A percentile compares a stretch with the other conserved stretches of the same genome.
Evolutionary conservation across 331 rosid species (phyloP).

Genomic region (Prunus yedoensis): DNA sequence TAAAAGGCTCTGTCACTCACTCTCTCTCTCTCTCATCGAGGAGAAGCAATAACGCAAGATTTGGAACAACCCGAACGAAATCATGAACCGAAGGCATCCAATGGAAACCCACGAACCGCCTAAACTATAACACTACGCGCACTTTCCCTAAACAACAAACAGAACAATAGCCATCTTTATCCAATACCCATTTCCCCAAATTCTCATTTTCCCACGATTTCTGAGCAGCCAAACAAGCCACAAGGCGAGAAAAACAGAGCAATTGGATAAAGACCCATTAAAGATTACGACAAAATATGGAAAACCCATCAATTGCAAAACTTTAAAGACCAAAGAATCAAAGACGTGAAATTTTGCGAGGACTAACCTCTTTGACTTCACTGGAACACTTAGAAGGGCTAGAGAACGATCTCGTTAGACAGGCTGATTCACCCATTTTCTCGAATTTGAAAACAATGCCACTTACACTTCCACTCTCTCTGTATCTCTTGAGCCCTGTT

Average conservation of each 20-base stretch:
- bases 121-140: neutral
- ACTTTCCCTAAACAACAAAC: neutral
- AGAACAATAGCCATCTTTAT: neutral
- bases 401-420: conserved; percentile 62
- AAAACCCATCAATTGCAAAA: conserved; percentile 10
- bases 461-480: neutral
- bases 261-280: conserved; percentile 6
- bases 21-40: neutral
- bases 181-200: conserved; percentile 8
- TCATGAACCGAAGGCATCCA: conserved; percentile 14
- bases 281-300: conserved; percentile 19
- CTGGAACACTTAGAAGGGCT: conserved; percentile 44
- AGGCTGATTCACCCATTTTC: conserved; percentile 59
- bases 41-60: neutral
- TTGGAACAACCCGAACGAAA: neutral
- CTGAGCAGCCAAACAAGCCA: conserved; percentile 36
- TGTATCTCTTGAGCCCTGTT: neutral
- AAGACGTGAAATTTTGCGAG: neutral
- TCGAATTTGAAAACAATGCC: neutral
- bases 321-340: conserved; percentile 1
- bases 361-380: conserved; percentile 50
- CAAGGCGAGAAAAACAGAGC: neutral
- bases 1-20: neutral
- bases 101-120: conserved; percentile 8
- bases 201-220: conserved; percentile 15